Conservation (phyloP, 768 basidiomycete genomes). For the Termitomyces titanicus region DNA sequence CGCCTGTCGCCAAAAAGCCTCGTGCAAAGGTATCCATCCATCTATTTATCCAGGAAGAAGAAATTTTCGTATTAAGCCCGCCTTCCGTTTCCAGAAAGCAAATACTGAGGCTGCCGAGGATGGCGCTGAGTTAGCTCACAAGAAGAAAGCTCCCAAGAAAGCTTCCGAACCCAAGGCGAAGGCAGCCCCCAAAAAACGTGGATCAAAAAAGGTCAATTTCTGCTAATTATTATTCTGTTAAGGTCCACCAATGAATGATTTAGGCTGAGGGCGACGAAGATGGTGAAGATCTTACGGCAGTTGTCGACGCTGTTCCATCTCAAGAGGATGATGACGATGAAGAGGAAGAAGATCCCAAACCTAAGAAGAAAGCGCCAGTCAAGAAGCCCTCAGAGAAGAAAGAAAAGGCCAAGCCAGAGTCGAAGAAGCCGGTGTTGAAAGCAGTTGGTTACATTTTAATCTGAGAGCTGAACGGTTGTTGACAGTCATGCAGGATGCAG, state of each 20-base stretch:
- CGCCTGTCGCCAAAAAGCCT: slow-evolving; percentile 30
- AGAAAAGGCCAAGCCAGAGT: slow-evolving; percentile 36
- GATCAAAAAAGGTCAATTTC: slow-evolving; percentile 31
- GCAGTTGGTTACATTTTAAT: slow-evolving; percentile 15
- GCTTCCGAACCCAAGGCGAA: slow-evolving; percentile 36
- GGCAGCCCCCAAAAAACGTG: slow-evolving; percentile 43
- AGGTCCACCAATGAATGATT: not conserved
- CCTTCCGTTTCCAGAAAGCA: slow-evolving; percentile 16
- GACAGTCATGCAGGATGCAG: slow-evolving; percentile 20
- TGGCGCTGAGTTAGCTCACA: slow-evolving; percentile 41
- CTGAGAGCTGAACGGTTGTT: not conserved
- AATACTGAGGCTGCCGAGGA: slow-evolving; percentile 28
- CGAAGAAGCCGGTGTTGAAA: slow-evolving; percentile 16
- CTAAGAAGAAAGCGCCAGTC: slow-evolving; percentile 39
- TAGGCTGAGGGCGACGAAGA: slow-evolving; percentile 33
- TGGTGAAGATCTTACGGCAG: slow-evolving; percentile 43
- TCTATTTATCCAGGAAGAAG: not conserved
- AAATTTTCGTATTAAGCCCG: not conserved
- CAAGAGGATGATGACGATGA: slow-evolving; percentile 35
- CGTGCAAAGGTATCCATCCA: slow-evolving; percentile 24
- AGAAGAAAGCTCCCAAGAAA: slow-evolving; percentile 22
- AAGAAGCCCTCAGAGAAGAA: slow-evolving; percentile 28
- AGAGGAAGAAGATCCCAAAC: slow-evolving; percentile 39
- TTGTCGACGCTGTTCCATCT: slow-evolving; percentile 32
- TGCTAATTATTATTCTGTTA: not conserved